Conservation (phyloP, 163 green algal species). For the Scenedesmus sp. region DNA sequence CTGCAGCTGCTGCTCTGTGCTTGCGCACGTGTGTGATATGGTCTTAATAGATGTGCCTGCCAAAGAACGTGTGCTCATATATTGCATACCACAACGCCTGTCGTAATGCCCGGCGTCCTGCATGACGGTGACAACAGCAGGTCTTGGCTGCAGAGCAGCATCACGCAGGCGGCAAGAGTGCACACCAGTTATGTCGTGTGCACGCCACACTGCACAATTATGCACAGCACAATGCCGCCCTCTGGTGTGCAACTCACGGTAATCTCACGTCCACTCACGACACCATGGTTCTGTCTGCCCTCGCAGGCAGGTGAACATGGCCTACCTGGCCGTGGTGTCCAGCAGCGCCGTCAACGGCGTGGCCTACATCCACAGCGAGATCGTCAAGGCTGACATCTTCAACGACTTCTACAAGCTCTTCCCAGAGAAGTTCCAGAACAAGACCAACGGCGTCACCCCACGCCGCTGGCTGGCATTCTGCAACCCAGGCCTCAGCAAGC, state of each 20-base stretch:
- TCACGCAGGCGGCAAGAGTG: background rate
- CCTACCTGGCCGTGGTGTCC: conserved; percentile 94
- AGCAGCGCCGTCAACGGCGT: conserved; percentile 96
- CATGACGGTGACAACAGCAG: background rate
- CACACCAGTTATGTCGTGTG: background rate
- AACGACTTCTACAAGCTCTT: conserved; percentile 95
- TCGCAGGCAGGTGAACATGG: conserved; percentile 91
- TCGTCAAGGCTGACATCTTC: conserved; percentile 95
- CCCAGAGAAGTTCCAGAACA: conserved; percentile 96
- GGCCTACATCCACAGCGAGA: conserved; percentile 96
- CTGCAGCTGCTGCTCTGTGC: background rate
- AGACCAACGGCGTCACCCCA: conserved; percentile 98
- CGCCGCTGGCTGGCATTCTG: conserved; percentile 96
- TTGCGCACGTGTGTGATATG: background rate
- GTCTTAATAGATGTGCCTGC: too few species aligned
- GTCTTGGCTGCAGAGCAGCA: background rate
- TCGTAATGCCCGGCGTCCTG: too few species aligned
- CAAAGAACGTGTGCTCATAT: too few species aligned
- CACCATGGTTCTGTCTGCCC: background rate
- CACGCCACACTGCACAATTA: too few species aligned
- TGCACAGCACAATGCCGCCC: too few species aligned
- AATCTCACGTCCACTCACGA: too few species aligned
- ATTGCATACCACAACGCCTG: too few species aligned
- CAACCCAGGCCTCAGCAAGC: conserved; percentile 90
- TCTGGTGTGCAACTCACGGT: too few species aligned